Evolutionary conservation across 495 filamentous ascomycete genomes (phyloP).

Genomic region (Clavariopsis aquatica): DNA sequence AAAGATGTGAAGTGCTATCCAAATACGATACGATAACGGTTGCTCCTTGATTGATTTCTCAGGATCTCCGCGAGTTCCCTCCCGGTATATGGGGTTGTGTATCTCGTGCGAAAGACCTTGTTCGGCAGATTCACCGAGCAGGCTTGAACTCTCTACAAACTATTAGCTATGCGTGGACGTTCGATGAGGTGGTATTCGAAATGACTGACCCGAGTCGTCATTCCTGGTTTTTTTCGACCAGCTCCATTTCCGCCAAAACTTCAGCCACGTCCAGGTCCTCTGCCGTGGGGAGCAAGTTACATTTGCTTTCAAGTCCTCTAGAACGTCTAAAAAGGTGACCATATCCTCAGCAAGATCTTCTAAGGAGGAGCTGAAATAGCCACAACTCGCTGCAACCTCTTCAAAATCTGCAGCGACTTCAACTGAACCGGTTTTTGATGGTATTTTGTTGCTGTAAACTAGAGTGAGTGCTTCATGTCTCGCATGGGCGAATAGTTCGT

Average conservation of each 20-base stretch:
- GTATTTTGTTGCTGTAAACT: slow-evolving; percentile 75
- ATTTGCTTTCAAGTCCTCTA: slow-evolving; percentile 78
- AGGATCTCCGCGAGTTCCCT: slow-evolving; percentile 23
- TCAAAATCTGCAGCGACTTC: slow-evolving; percentile 90
- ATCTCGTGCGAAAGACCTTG: slow-evolving; percentile 35
- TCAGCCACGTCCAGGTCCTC: slow-evolving; percentile 83
- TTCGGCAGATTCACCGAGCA: slow-evolving; percentile 28
- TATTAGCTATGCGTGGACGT: slow-evolving; percentile 2
- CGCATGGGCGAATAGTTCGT: slow-evolving; percentile 72
- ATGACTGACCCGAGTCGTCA: slow-evolving; percentile 17
- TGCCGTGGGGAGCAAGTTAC: slow-evolving; percentile 57
- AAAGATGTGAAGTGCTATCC: slow-evolving; percentile 59
- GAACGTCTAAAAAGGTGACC: slow-evolving; percentile 73
- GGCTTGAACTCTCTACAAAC: slow-evolving; percentile 17
- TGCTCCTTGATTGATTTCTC: slow-evolving; percentile 34
- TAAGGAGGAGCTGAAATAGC: slow-evolving; percentile 89
- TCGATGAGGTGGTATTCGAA: neutral
- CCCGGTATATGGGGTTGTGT: slow-evolving; percentile 27
- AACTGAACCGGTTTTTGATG: slow-evolving; percentile 62
- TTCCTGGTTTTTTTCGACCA: slow-evolving; percentile 9
- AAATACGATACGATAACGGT: slow-evolving; percentile 54
- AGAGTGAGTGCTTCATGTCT: slow-evolving; percentile 71
- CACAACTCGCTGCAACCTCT: slow-evolving; percentile 92
- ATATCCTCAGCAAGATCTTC: slow-evolving; percentile 89
- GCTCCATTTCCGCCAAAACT: slow-evolving; percentile 64